phyloP scores from a whole-genome alignment of 352 stramenopile species.

The Phytophthora constricta region DNA sequence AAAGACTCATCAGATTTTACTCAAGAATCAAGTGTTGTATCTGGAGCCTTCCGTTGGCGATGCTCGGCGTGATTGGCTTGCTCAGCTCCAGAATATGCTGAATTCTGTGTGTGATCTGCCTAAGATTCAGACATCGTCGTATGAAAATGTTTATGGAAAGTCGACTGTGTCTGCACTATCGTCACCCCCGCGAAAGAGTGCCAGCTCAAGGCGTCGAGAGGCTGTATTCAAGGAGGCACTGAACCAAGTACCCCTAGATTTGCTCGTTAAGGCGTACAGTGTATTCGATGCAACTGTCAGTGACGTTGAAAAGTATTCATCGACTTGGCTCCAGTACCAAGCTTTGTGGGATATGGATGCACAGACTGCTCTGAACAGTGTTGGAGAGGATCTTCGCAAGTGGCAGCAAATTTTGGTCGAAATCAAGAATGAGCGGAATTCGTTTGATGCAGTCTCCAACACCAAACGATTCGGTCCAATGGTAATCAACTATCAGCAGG shows the following conservation, averaged over 20 bases:
- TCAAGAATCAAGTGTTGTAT: constrained; percentile 97
- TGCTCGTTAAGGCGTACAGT: constrained; percentile 82
- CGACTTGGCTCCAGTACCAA: constrained; percentile 98
- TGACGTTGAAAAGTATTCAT: constrained; percentile 93
- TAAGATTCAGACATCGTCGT: constrained; percentile 88
- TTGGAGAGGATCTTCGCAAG: constrained; percentile 95
- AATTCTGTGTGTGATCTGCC: constrained; percentile 94
- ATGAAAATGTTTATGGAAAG: constrained; percentile 88
- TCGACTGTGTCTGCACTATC: constrained; percentile 62
- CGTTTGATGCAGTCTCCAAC: constrained; percentile 93
- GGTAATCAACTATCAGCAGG: constrained; percentile 92
- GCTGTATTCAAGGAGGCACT: constrained; percentile 78
- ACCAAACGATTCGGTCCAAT: constrained; percentile 92
- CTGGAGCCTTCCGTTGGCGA: constrained; percentile 95
- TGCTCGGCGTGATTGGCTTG: constrained; percentile 88
- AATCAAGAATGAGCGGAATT: constrained; percentile 94
- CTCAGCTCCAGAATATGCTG: constrained; percentile 94
- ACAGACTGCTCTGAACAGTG: constrained; percentile 89
- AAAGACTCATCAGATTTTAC: constrained; percentile 92
- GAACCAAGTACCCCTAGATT: constrained; percentile 53
- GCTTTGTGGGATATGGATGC: constrained; percentile 99
- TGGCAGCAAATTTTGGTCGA: constrained; percentile 98
- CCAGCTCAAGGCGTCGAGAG: constrained; percentile 63
- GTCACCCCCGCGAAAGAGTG: constrained; percentile 68
- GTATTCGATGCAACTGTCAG: constrained; percentile 78